Evolutionary conservation across 2,329 filamentous ascomycete species (phyloP).

Genomic region (Diaporthe sp.): DNA sequence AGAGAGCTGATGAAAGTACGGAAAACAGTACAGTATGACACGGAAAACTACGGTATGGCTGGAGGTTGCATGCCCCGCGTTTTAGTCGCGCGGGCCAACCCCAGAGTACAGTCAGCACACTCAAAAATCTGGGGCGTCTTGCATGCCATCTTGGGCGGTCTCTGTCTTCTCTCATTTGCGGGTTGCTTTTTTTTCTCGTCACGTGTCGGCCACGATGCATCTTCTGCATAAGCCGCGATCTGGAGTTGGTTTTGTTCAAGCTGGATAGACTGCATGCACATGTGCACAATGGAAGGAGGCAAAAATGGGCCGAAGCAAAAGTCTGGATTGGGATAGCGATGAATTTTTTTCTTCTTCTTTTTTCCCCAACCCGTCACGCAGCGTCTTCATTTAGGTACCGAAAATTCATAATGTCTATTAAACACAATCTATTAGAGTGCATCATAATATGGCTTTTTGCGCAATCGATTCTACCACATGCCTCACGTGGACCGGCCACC

Average conservation of each 20-base stretch:
- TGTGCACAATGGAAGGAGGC: neutral
- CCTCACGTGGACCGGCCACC: neutral
- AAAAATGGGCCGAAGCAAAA: conserved; percentile 21
- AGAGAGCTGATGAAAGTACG: neutral
- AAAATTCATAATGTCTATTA: conserved; percentile 28
- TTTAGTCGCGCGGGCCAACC: neutral
- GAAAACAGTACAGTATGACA: neutral
- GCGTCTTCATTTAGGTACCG: conserved; percentile 6
- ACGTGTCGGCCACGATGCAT: neutral
- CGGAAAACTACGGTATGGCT: neutral
- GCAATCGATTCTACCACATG: neutral
- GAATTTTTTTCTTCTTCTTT: neutral
- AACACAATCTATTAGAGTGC: neutral
- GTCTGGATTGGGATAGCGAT: conserved; percentile 1
- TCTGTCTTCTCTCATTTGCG: neutral
- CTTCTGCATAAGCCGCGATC: conserved; percentile 3
- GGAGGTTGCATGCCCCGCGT: neutral
- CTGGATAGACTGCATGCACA: conserved; percentile 14
- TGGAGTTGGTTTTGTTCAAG: conserved; percentile 7
- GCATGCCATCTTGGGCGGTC: neutral
- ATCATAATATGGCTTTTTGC: neutral
- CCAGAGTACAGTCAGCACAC: conserved; percentile 4
- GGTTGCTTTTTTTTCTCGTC: neutral
- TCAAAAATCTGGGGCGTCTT: neutral
- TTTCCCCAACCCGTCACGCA: neutral